phyloP scores from a whole-genome alignment of 116 monocot genomes.

The Zostera marina region DNA sequence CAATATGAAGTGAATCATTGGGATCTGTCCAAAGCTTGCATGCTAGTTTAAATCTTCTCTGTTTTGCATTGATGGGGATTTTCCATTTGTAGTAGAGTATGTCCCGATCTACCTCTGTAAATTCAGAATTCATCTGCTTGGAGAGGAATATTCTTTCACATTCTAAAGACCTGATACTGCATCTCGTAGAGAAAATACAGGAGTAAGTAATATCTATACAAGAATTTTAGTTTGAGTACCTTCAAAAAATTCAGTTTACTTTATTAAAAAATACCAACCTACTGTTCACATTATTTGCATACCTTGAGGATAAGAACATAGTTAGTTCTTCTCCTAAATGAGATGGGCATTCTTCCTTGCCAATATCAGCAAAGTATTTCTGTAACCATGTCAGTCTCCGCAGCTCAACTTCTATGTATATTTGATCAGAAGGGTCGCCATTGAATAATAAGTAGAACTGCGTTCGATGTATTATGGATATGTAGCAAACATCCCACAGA shows the following conservation, averaged over 20 bases:
- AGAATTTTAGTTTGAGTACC: neutral
- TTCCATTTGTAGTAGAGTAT: conserved; percentile 54
- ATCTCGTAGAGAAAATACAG: neutral
- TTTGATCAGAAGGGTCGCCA: conserved; percentile 87
- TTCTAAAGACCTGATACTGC: conserved; percentile 49
- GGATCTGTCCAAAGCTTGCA: conserved; percentile 78
- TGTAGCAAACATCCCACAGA: conserved; percentile 77
- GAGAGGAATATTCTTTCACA: conserved; percentile 71
- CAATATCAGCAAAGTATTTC: conserved; percentile 46
- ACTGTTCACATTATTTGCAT: conserved; percentile 1
- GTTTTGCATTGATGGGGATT: conserved; percentile 53
- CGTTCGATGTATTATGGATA: conserved; percentile 77
- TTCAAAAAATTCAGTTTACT: neutral
- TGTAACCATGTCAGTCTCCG: conserved; percentile 72
- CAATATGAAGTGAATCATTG: conserved; percentile 37
- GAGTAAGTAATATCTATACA: neutral
- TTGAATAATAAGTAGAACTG: conserved; percentile 85
- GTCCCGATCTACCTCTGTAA: conserved; percentile 61
- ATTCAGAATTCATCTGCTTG: conserved; percentile 38
- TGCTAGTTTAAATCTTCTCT: conserved; percentile 64
- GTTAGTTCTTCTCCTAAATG: conserved; percentile 34
- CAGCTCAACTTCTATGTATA: conserved; percentile 90
- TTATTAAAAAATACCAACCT: neutral
- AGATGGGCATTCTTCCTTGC: conserved; percentile 48
- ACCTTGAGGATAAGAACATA: conserved; percentile 68